Percentiles rank a stretch among this genome's conserved stretches.
phyloP scores from a whole-genome alignment of 257 asterid genomes.

The Knoxia roxburghii region DNA sequence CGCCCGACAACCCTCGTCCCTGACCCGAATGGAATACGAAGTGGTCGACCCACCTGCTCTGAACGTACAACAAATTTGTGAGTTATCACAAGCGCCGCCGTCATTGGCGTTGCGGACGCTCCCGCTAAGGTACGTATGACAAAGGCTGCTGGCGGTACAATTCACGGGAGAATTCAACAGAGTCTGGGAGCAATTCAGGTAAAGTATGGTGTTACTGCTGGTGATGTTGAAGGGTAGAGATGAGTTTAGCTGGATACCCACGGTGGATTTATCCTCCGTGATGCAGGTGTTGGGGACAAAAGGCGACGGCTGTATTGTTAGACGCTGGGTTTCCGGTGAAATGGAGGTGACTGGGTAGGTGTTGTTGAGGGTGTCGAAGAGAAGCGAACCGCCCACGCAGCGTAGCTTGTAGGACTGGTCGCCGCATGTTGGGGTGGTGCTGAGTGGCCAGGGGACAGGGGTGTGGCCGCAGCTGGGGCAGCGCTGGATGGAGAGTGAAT shows the following conservation, averaged over 20 bases:
- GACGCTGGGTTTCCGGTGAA: constrained; percentile 47
- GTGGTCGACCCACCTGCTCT: constrained; percentile 80
- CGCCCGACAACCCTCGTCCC: constrained; percentile 63
- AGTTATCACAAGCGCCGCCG: constrained; percentile 27
- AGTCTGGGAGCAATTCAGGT: constrained; percentile 45
- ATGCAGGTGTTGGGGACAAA: constrained; percentile 61
- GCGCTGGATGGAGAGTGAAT: constrained; percentile 33
- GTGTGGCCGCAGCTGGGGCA: constrained; percentile 72
- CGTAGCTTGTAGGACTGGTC: constrained; percentile 60
- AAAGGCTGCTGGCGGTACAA: constrained; percentile 60
- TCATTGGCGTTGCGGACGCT: constrained; percentile 13
- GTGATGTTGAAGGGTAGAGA: constrained; percentile 80
- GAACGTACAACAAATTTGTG: constrained; percentile 57
- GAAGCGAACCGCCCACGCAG: constrained; percentile 43
- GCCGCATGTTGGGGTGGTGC: constrained; percentile 72
- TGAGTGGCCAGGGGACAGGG: constrained; percentile 75
- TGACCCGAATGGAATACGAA: constrained; percentile 40
- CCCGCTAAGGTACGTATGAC: constrained; percentile 59
- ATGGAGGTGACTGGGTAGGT: constrained; percentile 63
- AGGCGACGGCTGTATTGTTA: constrained; percentile 51
- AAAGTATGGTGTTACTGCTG: constrained; percentile 67
- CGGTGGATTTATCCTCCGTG: constrained; percentile 51
- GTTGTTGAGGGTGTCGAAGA: constrained; percentile 60
- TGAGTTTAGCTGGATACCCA: constrained; percentile 62
- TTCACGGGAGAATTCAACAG: constrained; percentile 46